Conservation (phyloP, 2,329 filamentous ascomycete genomes). For the Aureobasidium lini region DNA sequence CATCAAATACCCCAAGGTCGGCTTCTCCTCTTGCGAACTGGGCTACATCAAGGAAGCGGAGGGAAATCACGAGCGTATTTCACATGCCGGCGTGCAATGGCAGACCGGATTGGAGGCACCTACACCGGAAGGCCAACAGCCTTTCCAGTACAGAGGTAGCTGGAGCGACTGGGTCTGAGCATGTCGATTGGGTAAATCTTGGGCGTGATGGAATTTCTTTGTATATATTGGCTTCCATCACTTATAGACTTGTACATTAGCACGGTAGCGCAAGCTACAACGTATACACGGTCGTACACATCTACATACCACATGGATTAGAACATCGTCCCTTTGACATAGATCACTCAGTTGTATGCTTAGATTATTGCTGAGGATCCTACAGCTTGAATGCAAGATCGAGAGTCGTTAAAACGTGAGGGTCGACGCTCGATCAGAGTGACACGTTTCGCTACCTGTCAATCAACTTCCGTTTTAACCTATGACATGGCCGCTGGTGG, state of each 20-base stretch:
- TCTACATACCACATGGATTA: neutral
- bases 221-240: neutral
- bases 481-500: too few relatives aligned
- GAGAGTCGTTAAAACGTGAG: too few relatives aligned
- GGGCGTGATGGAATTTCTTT: neutral
- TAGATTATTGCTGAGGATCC: too few relatives aligned
- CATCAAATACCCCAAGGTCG: constrained; percentile 34
- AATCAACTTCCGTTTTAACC: too few relatives aligned
- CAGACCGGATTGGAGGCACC: neutral
- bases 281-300: neutral
- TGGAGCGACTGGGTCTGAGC: constrained; percentile 12
- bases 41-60: constrained; percentile 13
- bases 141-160: constrained; percentile 6
- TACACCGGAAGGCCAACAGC: neutral
- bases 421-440: too few relatives aligned
- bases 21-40: constrained; percentile 24
- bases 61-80: neutral
- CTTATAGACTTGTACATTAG: too few relatives aligned
- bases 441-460: too few relatives aligned
- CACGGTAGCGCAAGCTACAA: too few relatives aligned
- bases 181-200: neutral
- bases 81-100: neutral
- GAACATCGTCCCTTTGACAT: neutral
- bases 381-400: too few relatives aligned
- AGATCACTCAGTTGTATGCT: too few relatives aligned